Conservation (phyloP, 345 rosid species). For the Melaleuca alternifolia region DNA sequence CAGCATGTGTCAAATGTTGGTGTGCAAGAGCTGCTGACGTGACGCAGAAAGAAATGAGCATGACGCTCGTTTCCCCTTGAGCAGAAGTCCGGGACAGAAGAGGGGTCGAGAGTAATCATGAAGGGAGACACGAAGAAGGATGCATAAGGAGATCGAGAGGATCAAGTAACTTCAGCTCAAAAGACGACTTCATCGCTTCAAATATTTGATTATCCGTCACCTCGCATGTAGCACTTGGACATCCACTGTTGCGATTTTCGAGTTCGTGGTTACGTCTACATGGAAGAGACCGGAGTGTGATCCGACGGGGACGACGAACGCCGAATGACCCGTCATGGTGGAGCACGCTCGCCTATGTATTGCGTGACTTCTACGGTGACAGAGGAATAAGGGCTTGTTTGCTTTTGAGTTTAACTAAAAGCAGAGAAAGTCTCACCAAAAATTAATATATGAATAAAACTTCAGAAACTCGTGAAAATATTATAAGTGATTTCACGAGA, state of each 20-base stretch:
- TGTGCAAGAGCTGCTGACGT: neutral
- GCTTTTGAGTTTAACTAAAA: neutral
- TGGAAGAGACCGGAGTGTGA: neutral
- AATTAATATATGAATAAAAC: no score
- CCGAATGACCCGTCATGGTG: neutral
- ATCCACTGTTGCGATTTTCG: neutral
- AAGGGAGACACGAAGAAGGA: no score
- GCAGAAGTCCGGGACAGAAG: no score
- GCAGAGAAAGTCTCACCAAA: neutral
- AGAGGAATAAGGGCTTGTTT: neutral
- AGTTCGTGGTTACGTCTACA: fast-evolving
- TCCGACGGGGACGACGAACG: neutral
- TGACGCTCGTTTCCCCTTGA: no score
- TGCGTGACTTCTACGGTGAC: neutral
- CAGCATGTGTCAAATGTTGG: neutral
- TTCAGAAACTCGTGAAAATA: neutral
- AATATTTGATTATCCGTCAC: neutral
- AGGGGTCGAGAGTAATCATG: no score
- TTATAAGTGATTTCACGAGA: neutral
- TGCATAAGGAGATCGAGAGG: no score
- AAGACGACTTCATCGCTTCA: neutral
- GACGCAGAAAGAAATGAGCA: neutral
- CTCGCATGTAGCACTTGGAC: neutral
- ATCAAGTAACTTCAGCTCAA: no score
- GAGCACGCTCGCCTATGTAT: neutral